A percentile compares a stretch with the other conserved stretches of the same genome.
These are phyloP conservation scores for Melastoma candidum DNA, from an alignment of 441 rosid species.

Conservation along the genomic window DNA sequence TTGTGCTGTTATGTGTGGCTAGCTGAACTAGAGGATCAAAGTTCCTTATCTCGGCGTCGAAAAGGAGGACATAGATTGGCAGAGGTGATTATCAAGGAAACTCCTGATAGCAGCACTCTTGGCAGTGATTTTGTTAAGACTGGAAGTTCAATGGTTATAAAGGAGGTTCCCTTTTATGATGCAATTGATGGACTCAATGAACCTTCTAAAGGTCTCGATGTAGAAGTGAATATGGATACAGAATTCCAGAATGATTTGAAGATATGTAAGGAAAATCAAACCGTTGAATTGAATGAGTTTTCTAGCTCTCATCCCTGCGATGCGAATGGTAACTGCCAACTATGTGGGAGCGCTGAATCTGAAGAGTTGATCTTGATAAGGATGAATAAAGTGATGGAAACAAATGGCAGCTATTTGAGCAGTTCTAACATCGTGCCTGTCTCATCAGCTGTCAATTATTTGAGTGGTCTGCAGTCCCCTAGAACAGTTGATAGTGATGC, in stretches of 20 bases:
- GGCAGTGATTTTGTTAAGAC: constrained; percentile 7
- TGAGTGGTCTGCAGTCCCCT: too few species aligned
- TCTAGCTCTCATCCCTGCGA: constrained; percentile 6
- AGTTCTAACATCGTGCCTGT: constrained; percentile 8
- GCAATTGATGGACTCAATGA: constrained; percentile 17
- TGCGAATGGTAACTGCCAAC: constrained; percentile 10
- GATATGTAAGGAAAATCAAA: constrained; percentile 13
- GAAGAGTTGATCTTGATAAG: constrained; percentile 16
- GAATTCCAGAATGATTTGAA: constrained; percentile 16
- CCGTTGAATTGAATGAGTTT: constrained; percentile 9
- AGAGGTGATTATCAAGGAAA: constrained; percentile 15
- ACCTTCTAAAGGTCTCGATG: constrained; percentile 21
- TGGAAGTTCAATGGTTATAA: constrained; percentile 11
- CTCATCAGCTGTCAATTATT: neutral
- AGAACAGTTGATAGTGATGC: too few species aligned
- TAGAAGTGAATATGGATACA: constrained; percentile 34
- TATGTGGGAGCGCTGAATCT: constrained; percentile 12
- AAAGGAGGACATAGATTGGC: constrained; percentile 1
- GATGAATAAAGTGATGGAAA: constrained; percentile 6
- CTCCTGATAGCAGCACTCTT: constrained; percentile 2
- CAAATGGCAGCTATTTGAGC: constrained; percentile 8
- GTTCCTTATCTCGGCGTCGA: constrained; percentile 12
- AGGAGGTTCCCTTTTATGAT: constrained; percentile 14
- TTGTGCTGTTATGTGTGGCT: constrained; percentile 12
- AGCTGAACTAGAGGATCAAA: constrained; percentile 29